Conservation (phyloP, 2,329 filamentous ascomycete genomes). For the Pseudopyrenochaeta lycopersici region DNA sequence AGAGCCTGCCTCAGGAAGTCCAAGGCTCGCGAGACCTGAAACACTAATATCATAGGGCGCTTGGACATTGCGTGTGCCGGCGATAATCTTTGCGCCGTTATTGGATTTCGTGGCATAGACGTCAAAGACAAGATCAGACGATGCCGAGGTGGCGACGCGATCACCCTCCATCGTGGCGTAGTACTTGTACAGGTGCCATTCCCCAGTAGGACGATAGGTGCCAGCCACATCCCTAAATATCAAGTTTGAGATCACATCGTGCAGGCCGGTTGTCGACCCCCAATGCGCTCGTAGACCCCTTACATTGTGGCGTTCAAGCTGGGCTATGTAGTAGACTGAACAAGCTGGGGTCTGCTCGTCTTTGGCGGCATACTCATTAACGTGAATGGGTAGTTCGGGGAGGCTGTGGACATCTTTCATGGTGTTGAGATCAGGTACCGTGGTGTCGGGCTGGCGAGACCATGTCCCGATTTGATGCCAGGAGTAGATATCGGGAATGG, state of each 20-base stretch:
- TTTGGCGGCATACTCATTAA: slow-evolving; percentile 60
- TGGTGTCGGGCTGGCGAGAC: slow-evolving; percentile 22
- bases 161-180: slow-evolving; percentile 58
- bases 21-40: slow-evolving; percentile 42
- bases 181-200: slow-evolving; percentile 60
- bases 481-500: slow-evolving; percentile 55
- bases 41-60: slow-evolving; percentile 50
- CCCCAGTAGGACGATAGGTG: slow-evolving; percentile 53
- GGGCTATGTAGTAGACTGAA: slow-evolving; percentile 57
- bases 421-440: slow-evolving; percentile 38
- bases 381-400: slow-evolving; percentile 51
- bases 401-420: slow-evolving; percentile 40
- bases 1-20: slow-evolving; percentile 31
- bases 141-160: slow-evolving; percentile 48
- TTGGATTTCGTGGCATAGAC: slow-evolving; percentile 49
- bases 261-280: slow-evolving; percentile 51
- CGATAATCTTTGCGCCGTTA: slow-evolving; percentile 47
- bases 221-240: slow-evolving; percentile 42
- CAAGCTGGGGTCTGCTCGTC: slow-evolving; percentile 54
- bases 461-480: slow-evolving; percentile 54
- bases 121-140: slow-evolving; percentile 32
- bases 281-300: slow-evolving; percentile 58
- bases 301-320: slow-evolving; percentile 56
- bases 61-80: slow-evolving; percentile 41
- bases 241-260: slow-evolving; percentile 57